Percentiles rank a stretch among this genome's conserved stretches.
Conservation (phyloP, 2,329 filamentous ascomycete genomes). For the Fusarium algeriense region DNA sequence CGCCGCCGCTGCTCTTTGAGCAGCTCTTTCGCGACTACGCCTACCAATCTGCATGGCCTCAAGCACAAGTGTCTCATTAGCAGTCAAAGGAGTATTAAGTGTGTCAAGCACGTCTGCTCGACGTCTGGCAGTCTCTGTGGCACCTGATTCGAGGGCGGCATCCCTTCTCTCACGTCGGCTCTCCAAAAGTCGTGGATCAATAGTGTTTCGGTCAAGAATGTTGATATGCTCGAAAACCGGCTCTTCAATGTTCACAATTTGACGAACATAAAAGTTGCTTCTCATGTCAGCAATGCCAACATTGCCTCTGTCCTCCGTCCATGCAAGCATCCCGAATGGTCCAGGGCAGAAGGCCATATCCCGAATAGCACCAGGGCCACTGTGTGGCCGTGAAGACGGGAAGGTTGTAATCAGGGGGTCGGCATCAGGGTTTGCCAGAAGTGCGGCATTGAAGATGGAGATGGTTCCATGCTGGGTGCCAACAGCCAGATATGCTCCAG, state of each 20-base stretch:
- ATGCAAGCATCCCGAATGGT: slow-evolving; percentile 90
- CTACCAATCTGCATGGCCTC: slow-evolving; percentile 68
- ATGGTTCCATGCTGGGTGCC: slow-evolving; percentile 86
- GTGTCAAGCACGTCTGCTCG: slow-evolving; percentile 55
- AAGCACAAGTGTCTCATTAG: slow-evolving; percentile 67
- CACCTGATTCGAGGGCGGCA: slow-evolving; percentile 16
- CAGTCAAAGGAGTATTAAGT: slow-evolving; percentile 64
- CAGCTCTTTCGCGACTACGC: slow-evolving; percentile 61
- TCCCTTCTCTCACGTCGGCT: slow-evolving; percentile 58
- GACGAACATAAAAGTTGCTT: slow-evolving; percentile 73
- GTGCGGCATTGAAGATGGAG: slow-evolving; percentile 75
- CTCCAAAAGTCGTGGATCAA: slow-evolving; percentile 66
- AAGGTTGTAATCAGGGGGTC: slow-evolving; percentile 81
- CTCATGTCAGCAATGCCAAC: slow-evolving; percentile 81
- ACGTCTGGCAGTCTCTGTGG: slow-evolving; percentile 36
- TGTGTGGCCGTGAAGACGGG: slow-evolving; percentile 78
- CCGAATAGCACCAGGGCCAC: slow-evolving; percentile 82
- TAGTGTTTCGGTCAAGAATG: slow-evolving; percentile 67
- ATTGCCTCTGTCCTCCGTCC: slow-evolving; percentile 88
- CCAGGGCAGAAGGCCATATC: slow-evolving; percentile 94
- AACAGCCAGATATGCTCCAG: slow-evolving; percentile 77
- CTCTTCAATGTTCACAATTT: slow-evolving; percentile 75
- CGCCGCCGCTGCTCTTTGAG: slow-evolving; percentile 40
- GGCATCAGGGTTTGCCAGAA: slow-evolving; percentile 57
- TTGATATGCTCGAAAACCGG: slow-evolving; percentile 68